Percentiles rank a stretch among this genome's conserved stretches.
These are phyloP conservation scores for Vairimorpha ceranae DNA, from an alignment of 371 early-diverging fungal genomes.

Conservation along the genomic window DNA sequence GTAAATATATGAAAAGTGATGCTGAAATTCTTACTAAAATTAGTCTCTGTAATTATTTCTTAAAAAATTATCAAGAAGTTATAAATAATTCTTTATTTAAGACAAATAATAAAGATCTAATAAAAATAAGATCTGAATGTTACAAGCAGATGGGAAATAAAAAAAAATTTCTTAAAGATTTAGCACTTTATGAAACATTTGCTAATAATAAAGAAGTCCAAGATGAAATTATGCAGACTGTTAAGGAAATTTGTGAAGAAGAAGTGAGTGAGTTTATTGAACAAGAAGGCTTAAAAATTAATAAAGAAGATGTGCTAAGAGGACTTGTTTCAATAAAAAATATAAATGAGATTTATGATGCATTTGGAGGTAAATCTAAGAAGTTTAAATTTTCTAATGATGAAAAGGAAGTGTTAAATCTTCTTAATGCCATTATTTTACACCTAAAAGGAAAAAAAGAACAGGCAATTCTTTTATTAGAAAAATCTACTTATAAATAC, in stretches of 20 bases:
- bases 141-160: conserved; percentile 10
- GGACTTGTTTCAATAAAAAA: conserved; percentile 1
- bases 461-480: conserved; percentile 3
- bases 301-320: conserved; percentile 6
- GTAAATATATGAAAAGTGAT: background rate
- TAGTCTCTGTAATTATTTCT: background rate
- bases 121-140: conserved; percentile 25
- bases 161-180: conserved; percentile 5
- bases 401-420: conserved; percentile 5
- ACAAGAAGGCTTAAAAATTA: background rate
- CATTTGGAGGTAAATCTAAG: background rate
- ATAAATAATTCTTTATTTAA: background rate
- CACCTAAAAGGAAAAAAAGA: conserved; percentile 3
- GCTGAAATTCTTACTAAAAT: background rate
- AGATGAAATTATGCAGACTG: conserved; percentile 2
- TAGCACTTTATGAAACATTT: conserved; percentile 8
- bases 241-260: background rate
- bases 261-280: background rate
- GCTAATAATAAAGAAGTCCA: conserved; percentile 8
- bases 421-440: background rate
- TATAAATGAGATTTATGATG: conserved; percentile 11
- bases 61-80: background rate
- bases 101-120: background rate
- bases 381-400: background rate
- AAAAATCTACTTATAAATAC: conserved; percentile 19